Evolutionary conservation across 208 protist genomes (phyloP).

Genomic region (Crithidia sp.): DNA sequence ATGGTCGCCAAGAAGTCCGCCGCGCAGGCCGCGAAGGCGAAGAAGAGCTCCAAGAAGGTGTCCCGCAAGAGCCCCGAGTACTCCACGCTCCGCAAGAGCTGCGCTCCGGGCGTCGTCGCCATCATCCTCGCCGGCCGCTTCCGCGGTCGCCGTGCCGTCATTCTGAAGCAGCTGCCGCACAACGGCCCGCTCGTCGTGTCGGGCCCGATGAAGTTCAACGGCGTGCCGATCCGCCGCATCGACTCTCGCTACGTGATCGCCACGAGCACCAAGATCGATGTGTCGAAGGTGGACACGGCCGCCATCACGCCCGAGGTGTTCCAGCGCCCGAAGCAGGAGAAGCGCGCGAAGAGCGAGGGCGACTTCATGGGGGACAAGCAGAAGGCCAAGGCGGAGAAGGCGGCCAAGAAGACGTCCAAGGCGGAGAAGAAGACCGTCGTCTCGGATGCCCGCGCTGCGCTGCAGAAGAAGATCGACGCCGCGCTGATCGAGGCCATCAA

Average conservation of each 20-base stretch:
- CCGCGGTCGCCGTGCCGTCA: slow-evolving; percentile 97
- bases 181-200: slow-evolving; percentile 97
- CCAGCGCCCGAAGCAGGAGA: slow-evolving; percentile 73
- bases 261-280: slow-evolving; percentile 97
- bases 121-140: slow-evolving; percentile 96
- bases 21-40: slow-evolving; percentile 25
- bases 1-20: slow-evolving; percentile 79
- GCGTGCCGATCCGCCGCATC: slow-evolving; percentile 98
- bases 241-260: slow-evolving; percentile 98
- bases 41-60: slow-evolving; percentile 57
- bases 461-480: slow-evolving; percentile 85
- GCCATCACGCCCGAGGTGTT: slow-evolving; percentile 79
- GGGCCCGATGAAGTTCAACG: slow-evolving; percentile 96
- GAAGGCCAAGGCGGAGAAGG: slow-evolving; percentile 79
- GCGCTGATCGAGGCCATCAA: slow-evolving; percentile 80
- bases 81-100: slow-evolving; percentile 70
- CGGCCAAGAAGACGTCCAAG: slow-evolving; percentile 81
- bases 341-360: slow-evolving; percentile 84
- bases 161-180: slow-evolving; percentile 97
- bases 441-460: slow-evolving; percentile 68
- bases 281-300: slow-evolving; percentile 86
- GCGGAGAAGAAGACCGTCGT: slow-evolving; percentile 66
- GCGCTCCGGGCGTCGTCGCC: slow-evolving; percentile 54
- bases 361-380: slow-evolving; percentile 89
- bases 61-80: slow-evolving; percentile 65